phyloP scores from a whole-genome alignment of 2,329 filamentous ascomycete genomes.

The Knoxdaviesia capensis region DNA sequence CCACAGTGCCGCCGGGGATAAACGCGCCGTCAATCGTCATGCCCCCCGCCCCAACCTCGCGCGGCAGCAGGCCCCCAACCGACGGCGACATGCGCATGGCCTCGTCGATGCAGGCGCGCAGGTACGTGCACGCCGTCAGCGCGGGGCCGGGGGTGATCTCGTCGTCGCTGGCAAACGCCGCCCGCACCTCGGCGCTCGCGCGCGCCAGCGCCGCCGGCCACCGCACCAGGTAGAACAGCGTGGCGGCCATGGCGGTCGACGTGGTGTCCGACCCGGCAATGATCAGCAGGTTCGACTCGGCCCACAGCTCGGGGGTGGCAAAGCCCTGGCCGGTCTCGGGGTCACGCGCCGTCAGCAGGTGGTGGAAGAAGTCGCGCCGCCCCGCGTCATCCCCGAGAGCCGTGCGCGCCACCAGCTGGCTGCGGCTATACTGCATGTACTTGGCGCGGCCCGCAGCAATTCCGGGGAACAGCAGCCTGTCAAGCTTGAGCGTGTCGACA shows the following conservation, averaged over 20 bases:
- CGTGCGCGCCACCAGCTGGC: slow-evolving; percentile 45
- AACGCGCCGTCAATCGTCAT: slow-evolving; percentile 29
- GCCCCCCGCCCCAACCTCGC: slow-evolving; percentile 36
- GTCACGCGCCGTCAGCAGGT: slow-evolving; percentile 50
- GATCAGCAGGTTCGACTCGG: slow-evolving; percentile 51
- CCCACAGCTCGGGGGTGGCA: slow-evolving; percentile 46
- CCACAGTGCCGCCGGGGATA: slow-evolving; percentile 38
- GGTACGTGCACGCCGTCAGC: slow-evolving; percentile 32
- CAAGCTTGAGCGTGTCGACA: slow-evolving; percentile 43
- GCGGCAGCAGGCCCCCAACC: slow-evolving; percentile 37
- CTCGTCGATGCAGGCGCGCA: slow-evolving; percentile 44
- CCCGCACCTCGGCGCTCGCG: slow-evolving; percentile 29
- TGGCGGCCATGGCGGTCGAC: slow-evolving; percentile 44
- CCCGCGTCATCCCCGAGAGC: slow-evolving; percentile 35
- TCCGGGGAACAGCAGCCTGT: slow-evolving; percentile 45
- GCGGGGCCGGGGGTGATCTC: slow-evolving; percentile 31
- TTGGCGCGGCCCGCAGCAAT: slow-evolving; percentile 45
- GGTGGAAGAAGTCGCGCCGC: slow-evolving; percentile 58
- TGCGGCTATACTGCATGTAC: slow-evolving; percentile 52
- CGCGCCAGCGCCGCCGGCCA: slow-evolving; percentile 24
- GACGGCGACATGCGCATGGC: slow-evolving; percentile 43
- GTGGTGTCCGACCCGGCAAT: slow-evolving; percentile 56
- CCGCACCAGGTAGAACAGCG: slow-evolving; percentile 41
- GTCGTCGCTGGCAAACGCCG: slow-evolving; percentile 27
- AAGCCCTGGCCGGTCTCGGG: slow-evolving; percentile 51